phyloP scores from a whole-genome alignment of 345 rosid species.

The Kernera saxatilis region DNA sequence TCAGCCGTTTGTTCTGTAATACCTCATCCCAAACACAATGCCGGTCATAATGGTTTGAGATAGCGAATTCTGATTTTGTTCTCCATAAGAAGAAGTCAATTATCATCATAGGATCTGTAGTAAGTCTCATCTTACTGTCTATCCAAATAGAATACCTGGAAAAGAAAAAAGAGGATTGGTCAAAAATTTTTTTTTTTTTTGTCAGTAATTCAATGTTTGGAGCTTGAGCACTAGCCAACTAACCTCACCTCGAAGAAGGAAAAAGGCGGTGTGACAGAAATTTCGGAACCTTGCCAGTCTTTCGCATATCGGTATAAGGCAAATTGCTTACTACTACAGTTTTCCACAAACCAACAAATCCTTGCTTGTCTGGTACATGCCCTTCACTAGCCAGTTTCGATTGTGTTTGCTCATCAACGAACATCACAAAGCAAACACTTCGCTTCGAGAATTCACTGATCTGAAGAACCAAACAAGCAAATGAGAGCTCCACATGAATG shows the following conservation, averaged over 20 bases:
- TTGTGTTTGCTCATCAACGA: constrained; percentile 84
- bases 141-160: constrained; percentile 93
- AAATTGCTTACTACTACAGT: constrained; percentile 65
- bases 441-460: constrained; percentile 79
- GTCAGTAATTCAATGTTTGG: background rate
- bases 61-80: constrained; percentile 75
- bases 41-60: constrained; percentile 93
- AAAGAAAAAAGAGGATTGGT: background rate
- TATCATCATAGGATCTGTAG: constrained; percentile 68
- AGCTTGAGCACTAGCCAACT: constrained; percentile 24
- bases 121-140: constrained; percentile 90
- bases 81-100: constrained; percentile 87
- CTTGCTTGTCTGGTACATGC: constrained; percentile 60
- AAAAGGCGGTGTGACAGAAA: constrained; percentile 88
- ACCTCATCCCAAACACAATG: constrained; percentile 98
- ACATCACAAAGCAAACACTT: constrained; percentile 85
- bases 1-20: constrained; percentile 66
- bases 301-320: constrained; percentile 77
- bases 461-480: constrained; percentile 38
- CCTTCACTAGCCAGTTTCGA: constrained; percentile 68
- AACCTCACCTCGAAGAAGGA: constrained; percentile 78
- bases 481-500: constrained; percentile 1
- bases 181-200: background rate
- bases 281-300: constrained; percentile 93
- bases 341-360: constrained; percentile 83